A percentile compares a stretch with the other conserved stretches of the same genome.
Evolutionary conservation across 73 alveolate species (phyloP).

Genomic region (Diophrys appendiculata): DNA sequence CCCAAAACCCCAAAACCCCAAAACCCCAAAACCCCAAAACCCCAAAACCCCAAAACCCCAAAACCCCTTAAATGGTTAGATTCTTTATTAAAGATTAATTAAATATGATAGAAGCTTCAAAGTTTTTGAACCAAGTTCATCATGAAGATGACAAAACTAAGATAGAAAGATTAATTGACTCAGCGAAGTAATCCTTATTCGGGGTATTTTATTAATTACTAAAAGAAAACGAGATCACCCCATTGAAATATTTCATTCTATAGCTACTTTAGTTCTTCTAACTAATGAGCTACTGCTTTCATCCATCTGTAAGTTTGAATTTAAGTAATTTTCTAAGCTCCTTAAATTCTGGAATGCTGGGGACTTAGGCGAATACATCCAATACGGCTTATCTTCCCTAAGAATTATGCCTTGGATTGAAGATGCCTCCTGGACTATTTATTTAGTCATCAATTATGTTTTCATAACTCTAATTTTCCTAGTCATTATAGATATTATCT

Average conservation of each 20-base stretch:
- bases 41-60: too few species aligned
- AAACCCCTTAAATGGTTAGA: too few species aligned
- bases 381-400: conserved; percentile 19
- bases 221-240: conserved; percentile 53
- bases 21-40: too few species aligned
- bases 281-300: conserved; percentile 49
- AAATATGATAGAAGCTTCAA: not conserved
- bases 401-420: conserved; percentile 46
- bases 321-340: conserved; percentile 4
- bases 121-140: conserved; percentile 20
- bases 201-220: conserved; percentile 50
- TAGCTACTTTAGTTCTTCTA: conserved; percentile 44
- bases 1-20: too few species aligned
- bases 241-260: conserved; percentile 37
- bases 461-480: conserved; percentile 41
- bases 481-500: conserved; percentile 29
- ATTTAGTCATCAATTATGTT: conserved; percentile 38
- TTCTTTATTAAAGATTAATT: too few species aligned
- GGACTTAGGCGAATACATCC: conserved; percentile 15
- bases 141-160: conserved; percentile 50
- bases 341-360: conserved; percentile 26
- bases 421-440: conserved; percentile 28
- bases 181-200: conserved; percentile 35
- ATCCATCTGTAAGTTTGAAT: conserved; percentile 36
- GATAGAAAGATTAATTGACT: conserved; percentile 46